These are phyloP conservation scores for Wickerhamiella lipophila DNA, from an alignment of 805 yeast species.

Conservation along the genomic window DNA sequence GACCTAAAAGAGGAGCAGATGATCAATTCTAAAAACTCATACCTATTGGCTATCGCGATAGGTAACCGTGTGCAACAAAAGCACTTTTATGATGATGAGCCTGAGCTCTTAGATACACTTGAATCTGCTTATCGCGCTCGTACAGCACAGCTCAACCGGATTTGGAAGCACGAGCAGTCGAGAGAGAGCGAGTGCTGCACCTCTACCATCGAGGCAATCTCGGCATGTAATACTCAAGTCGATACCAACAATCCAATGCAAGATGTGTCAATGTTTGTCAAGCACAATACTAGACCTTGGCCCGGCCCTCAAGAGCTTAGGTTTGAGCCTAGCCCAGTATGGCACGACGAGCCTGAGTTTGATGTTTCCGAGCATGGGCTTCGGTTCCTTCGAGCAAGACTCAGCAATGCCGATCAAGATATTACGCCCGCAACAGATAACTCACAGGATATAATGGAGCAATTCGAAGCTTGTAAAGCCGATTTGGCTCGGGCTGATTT, in stretches of 20 bases:
- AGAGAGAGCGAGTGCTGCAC: slow-evolving; percentile 45
- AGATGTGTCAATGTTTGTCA: slow-evolving; percentile 83
- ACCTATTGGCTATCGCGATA: slow-evolving; percentile 64
- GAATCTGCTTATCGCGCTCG: slow-evolving; percentile 77
- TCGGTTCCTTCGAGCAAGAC: slow-evolving; percentile 27
- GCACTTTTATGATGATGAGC: slow-evolving; percentile 82
- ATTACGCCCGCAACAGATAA: slow-evolving; percentile 19
- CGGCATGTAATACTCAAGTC: slow-evolving; percentile 42
- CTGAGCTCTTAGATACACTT: slow-evolving; percentile 70
- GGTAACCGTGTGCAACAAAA: slow-evolving; percentile 90
- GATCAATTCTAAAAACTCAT: slow-evolving; percentile 79
- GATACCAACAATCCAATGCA: slow-evolving; percentile 57
- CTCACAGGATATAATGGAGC: slow-evolving; percentile 17
- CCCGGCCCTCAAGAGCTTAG: slow-evolving; percentile 74
- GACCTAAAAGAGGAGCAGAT: slow-evolving; percentile 59
- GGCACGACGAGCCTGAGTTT: slow-evolving; percentile 90
- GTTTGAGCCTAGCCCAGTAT: slow-evolving; percentile 77
- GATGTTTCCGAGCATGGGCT: slow-evolving; percentile 36
- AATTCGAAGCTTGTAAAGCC: slow-evolving; percentile 32
- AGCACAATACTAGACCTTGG: slow-evolving; percentile 70
- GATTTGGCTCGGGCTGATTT: slow-evolving; percentile 22
- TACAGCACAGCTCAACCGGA: slow-evolving; percentile 54
- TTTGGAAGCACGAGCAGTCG: slow-evolving; percentile 48
- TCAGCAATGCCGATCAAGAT: slow-evolving; percentile 31
- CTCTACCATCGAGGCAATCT: slow-evolving; percentile 24